Evolutionary conservation across 495 filamentous ascomycete genomes (phyloP), one percentile per base, ranked within the genome.

Genomic region (Penicillium egyptiacum): DNA sequence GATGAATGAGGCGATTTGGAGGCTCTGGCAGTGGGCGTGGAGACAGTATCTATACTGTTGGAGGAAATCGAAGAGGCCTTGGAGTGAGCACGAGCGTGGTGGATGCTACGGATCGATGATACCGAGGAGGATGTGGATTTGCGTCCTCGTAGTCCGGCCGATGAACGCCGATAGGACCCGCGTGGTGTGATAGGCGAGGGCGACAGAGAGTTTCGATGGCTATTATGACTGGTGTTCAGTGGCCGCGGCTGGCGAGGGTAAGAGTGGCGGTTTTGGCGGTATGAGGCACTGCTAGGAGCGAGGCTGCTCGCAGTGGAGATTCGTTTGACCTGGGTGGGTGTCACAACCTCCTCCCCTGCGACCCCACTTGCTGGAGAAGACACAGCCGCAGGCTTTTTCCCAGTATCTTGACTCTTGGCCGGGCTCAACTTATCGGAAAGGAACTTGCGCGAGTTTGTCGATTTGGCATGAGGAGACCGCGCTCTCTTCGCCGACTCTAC

Each of bases 111-210:
- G 58, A 98, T 87, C 0, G 91, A 96, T 16, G 91, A 96, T 20
- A 98, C 85, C 10, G 94, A 98, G 3, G 92, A 96, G 5, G 93
- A 97, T 4, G 94, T 98, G 3, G 93, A 97, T 70, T 96, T 98
- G 56, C 94, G 84, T 30, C 94, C 95, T 40, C 93, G 85, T 19
- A 98, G 80, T 41, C 89, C 90, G 22, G 82, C 83, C 8, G 86
- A 86, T 42, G 82, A 78, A 22, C 88, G 89, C 30, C 92, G 83
- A 60, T 92, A 88, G 3, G 89, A 92, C 22, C 89, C 88, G 35
- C 90, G 86, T 2, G 94, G 92, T 5, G 93, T 98, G 42, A 97
- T 72, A 0, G 95, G 94, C 9, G 87, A 86, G 2, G 94, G 94
- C 0, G 95, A 98, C 12, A 95, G 75, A 3, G 94, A 98, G 60